phyloP scores from a whole-genome alignment of 2,329 filamentous ascomycete genomes.

The Neoscytalidium dimidiatum region DNA sequence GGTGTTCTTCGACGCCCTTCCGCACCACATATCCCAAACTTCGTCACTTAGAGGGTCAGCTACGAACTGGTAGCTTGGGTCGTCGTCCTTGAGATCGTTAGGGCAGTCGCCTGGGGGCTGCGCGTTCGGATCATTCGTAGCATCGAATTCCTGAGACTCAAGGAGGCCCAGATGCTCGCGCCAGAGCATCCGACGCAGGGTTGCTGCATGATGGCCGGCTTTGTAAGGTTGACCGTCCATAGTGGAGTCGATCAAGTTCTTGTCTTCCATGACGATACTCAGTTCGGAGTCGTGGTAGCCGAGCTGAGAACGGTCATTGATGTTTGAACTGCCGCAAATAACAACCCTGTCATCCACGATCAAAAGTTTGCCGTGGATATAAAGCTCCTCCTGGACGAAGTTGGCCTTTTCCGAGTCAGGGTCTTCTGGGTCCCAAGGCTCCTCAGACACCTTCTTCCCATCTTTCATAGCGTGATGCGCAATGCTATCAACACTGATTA shows the following conservation, averaged over 20 bases:
- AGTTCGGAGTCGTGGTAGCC: constrained; percentile 91
- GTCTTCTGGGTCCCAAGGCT: constrained; percentile 73
- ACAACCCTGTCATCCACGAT: constrained; percentile 86
- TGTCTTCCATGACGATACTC: constrained; percentile 87
- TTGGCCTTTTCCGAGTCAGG: constrained; percentile 77
- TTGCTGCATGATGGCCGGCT: constrained; percentile 79
- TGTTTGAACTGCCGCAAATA: constrained; percentile 83
- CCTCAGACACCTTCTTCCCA: constrained; percentile 63
- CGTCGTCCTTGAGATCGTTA: constrained; percentile 72
- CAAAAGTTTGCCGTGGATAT: constrained; percentile 89
- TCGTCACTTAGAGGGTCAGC: constrained; percentile 60
- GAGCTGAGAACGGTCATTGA: constrained; percentile 88
- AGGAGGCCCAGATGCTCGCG: constrained; percentile 87
- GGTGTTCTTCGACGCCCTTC: constrained; percentile 70
- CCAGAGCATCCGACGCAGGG: constrained; percentile 80
- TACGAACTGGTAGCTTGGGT: constrained; percentile 56
- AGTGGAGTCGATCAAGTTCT: constrained; percentile 64
- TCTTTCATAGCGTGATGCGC: constrained; percentile 83
- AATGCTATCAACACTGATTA: constrained; percentile 62
- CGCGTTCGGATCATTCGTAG: constrained; percentile 71
- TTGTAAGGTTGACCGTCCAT: constrained; percentile 80
- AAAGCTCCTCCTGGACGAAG: constrained; percentile 94
- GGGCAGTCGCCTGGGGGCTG: constrained; percentile 68
- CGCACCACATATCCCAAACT: constrained; percentile 67
- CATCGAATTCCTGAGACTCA: constrained; percentile 68